Percentiles rank a stretch among this genome's conserved stretches.
Evolutionary conservation across 352 stramenopile genomes (phyloP).

Genomic region (Globisporangium perplexum): DNA sequence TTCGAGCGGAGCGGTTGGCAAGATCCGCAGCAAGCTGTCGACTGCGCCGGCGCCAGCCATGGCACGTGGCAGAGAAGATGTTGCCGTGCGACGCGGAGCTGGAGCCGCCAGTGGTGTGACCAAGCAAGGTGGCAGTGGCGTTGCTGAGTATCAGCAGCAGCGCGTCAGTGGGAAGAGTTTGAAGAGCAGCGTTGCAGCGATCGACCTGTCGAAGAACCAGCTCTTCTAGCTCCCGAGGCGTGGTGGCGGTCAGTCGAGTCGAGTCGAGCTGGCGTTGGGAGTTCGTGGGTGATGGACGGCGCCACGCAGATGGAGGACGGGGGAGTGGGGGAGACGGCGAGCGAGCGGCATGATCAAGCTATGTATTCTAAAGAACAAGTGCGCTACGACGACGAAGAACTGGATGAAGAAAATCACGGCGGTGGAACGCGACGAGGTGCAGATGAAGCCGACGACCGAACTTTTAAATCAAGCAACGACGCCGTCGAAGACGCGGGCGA

Average conservation of each 20-base stretch:
- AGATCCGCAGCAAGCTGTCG: background rate
- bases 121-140: constrained; percentile 7
- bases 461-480: background rate
- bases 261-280: background rate
- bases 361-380: constrained; percentile 17
- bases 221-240: background rate
- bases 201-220: constrained; percentile 14
- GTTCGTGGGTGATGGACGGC: background rate
- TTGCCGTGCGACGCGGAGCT: constrained; percentile 2
- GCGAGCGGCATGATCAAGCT: constrained; percentile 5
- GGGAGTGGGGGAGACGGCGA: background rate
- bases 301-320: background rate
- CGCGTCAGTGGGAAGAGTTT: constrained; percentile 4
- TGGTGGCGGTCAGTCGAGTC: background rate
- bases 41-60: background rate
- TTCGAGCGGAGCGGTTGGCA: background rate
- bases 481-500: background rate
- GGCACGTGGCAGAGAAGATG: background rate
- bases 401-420: constrained; percentile 4
- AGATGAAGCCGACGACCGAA: background rate
- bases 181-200: constrained; percentile 12
- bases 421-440: background rate
- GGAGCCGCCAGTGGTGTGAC: background rate
- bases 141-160: constrained; percentile 2
- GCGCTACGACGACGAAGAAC: constrained; percentile 3